Percentiles rank a stretch among this genome's conserved stretches.
Evolutionary conservation across 2,329 filamentous ascomycete species (phyloP).

Genomic region (Metarhizium brunneum): DNA sequence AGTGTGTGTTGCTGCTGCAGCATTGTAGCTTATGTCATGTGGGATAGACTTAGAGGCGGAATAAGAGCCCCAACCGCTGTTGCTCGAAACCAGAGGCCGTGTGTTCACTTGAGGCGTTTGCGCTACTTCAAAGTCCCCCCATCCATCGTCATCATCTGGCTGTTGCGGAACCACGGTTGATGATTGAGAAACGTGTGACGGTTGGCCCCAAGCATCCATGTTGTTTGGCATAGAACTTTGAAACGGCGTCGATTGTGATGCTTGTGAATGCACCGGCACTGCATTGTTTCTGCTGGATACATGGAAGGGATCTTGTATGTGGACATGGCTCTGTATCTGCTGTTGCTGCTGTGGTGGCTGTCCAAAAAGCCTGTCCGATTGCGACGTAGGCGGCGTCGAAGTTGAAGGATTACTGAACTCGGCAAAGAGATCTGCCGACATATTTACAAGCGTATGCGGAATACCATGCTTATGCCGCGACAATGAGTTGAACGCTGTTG

Average conservation of each 20-base stretch:
- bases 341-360: conserved; percentile 7
- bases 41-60: not conserved
- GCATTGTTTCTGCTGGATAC: conserved; percentile 11
- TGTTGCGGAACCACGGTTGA: not conserved
- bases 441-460: conserved; percentile 18
- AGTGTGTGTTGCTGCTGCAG: not conserved
- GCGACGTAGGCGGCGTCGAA: conserved; percentile 17
- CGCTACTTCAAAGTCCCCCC: conserved; percentile 60
- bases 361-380: conserved; percentile 3
- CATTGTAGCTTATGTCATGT: not conserved
- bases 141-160: conserved; percentile 50
- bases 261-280: conserved; percentile 9
- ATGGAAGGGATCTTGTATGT: conserved; percentile 16
- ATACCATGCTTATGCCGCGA: not conserved
- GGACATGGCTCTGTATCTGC: conserved; percentile 4
- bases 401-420: conserved; percentile 46
- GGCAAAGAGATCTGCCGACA: conserved; percentile 59
- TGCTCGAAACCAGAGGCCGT: not conserved
- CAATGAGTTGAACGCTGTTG: not conserved
- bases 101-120: conserved; percentile 12
- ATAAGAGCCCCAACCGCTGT: not conserved
- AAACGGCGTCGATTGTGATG: conserved; percentile 22
- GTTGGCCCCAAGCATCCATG: conserved; percentile 11
- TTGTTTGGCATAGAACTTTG: conserved; percentile 12
- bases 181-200: not conserved